A percentile compares a stretch with the other conserved stretches of the same genome.
Conservation (phyloP, 768 basidiomycete species). For the Russula earlei region DNA sequence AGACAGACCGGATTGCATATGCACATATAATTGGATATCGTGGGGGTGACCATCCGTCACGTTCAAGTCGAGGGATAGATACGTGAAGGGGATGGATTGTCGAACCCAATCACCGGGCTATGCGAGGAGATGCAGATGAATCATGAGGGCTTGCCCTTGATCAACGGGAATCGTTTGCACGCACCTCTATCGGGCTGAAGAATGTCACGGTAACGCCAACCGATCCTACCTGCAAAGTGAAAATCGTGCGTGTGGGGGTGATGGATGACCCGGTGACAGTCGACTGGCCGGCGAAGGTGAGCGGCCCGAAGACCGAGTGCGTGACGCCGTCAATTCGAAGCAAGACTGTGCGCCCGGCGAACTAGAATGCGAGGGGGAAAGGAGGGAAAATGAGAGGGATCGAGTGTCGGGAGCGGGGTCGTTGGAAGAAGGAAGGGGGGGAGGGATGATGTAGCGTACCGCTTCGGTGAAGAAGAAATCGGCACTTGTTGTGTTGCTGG, state of each 20-base stretch:
- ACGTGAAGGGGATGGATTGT: constrained; percentile 29
- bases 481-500: not conserved
- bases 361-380: not conserved
- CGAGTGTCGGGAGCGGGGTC: too few species aligned
- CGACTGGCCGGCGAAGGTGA: not conserved
- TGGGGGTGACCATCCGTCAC: constrained; percentile 24
- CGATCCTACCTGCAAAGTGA: not conserved
- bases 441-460: not conserved
- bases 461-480: not conserved
- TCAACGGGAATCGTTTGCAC: not conserved
- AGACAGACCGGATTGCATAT: constrained; percentile 24
- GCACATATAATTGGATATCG: constrained; percentile 26
- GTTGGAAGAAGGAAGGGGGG: not conserved
- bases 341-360: not conserved
- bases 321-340: constrained; percentile 9
- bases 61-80: constrained; percentile 21
- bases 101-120: constrained; percentile 11
- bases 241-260: constrained; percentile 11
- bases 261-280: not conserved
- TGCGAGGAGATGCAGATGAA: not conserved
- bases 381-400: too few species aligned
- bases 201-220: constrained; percentile 3
- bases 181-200: constrained; percentile 16
- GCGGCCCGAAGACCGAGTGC: not conserved
- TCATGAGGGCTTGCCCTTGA: not conserved